Evolutionary conservation across 768 basidiomycete genomes (phyloP).

Genomic region (Scleroderma bovista): DNA sequence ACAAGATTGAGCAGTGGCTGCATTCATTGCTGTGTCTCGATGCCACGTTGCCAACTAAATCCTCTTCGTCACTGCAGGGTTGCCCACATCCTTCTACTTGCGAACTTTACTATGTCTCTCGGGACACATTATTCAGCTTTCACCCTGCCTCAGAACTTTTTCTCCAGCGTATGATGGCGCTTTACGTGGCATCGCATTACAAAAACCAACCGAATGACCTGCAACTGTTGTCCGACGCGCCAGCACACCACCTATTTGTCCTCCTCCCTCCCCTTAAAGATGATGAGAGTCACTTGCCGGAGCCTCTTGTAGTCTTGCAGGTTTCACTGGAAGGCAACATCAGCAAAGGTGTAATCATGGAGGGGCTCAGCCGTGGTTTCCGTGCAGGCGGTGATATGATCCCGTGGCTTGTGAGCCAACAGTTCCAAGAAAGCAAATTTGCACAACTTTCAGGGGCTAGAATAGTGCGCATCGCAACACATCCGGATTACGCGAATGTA

Average conservation of each 20-base stretch:
- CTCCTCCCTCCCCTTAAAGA: constrained; percentile 89
- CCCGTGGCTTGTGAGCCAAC: constrained; percentile 91
- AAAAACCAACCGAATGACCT: constrained; percentile 99
- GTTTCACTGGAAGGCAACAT: constrained; percentile 96
- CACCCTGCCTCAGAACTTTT: constrained; percentile 97
- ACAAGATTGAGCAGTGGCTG: constrained; percentile 93
- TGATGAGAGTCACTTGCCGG: constrained; percentile 85
- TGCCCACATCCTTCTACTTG: constrained; percentile 92
- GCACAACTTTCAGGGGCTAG: constrained; percentile 87
- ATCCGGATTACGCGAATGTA: constrained; percentile 91
- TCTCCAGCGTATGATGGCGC: constrained; percentile 96
- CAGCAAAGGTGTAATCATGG: constrained; percentile 77
- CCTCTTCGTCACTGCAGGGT: constrained; percentile 49
- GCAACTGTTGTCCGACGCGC: constrained; percentile 95
- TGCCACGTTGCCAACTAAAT: constrained; percentile 57
- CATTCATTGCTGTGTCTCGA: constrained; percentile 88
- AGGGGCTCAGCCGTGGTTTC: constrained; percentile 76
- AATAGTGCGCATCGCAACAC: constrained; percentile 89
- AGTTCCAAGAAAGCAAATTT: constrained; percentile 96
- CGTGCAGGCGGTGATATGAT: constrained; percentile 95
- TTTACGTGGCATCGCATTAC: constrained; percentile 97
- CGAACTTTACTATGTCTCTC: constrained; percentile 91
- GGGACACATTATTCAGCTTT: constrained; percentile 95
- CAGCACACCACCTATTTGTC: constrained; percentile 95
- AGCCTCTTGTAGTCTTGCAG: constrained; percentile 92